Base-by-base conservation (phyloP, 164 flowering plant genomes). In the Nymphaea thermarum region DNA sequence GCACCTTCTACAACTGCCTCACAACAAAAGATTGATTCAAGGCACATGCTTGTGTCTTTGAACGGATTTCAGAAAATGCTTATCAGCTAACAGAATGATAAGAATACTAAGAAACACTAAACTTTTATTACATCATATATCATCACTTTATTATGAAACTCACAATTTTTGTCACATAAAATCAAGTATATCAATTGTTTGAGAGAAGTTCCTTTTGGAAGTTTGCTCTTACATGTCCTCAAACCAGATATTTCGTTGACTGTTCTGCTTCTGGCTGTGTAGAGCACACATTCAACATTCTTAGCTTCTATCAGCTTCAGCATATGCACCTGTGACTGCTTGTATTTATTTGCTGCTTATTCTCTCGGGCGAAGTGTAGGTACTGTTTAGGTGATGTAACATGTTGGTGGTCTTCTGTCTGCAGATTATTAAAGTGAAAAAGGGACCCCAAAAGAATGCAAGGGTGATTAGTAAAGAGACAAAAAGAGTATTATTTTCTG, bases 391-490 rank as follows among this genome's bases (percentile, higher is more conserved):
- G 65, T 77, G 65, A 71, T 74, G 83, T 82, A 70, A 78, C 76
- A 78, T 77, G 71, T 76, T 25, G 78, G 73, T 79, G 83, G 70
- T 77, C 72, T 82, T 83, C 78, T 84, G 72, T 68, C 77, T 88
- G 93, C 93, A 88, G 90, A 88, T 88, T 72, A 71, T 80, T 78
- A 78, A 79, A 71, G 80, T 81, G 84, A 81, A 81, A 83, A 75
- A 81, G 74, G 79, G 76, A 77, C 74, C 73, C 74, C 73, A 78
- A 85, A 83, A 82, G 80, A 78, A 80, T 79, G 59, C 85, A 75
- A 67, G 78, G 84, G 7, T 47, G 55, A 75, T 76, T 80, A 80
- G 78, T 75, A 88, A 82, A 79, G 87, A 71, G 70, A 79, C 80
- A 80, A 78, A 77, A 83, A 85, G 82, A 79, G 72, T 74, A 80